phyloP scores from a whole-genome alignment of 192 early-diverging fungal genomes.

The Jimgerdemannia lactiflua region DNA sequence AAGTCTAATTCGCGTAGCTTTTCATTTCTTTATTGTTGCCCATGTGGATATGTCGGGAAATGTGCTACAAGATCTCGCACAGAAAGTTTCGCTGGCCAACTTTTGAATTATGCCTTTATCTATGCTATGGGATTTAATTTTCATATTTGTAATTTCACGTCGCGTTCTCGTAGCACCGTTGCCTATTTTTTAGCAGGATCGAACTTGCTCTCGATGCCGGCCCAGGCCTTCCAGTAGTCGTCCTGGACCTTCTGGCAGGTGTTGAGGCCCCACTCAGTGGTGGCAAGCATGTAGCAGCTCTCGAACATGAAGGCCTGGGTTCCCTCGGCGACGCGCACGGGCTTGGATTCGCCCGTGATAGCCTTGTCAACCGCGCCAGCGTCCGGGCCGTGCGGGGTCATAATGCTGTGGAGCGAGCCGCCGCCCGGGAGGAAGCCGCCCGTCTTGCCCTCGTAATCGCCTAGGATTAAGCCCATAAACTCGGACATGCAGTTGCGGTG shows the following conservation, averaged over 20 bases:
- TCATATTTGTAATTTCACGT: background rate
- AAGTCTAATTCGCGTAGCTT: too few relatives aligned
- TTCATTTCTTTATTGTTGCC: too few relatives aligned
- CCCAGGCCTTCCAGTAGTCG: slow-evolving; percentile 91
- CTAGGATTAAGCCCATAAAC: slow-evolving; percentile 95
- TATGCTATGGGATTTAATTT: too few relatives aligned
- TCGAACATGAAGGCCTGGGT: slow-evolving; percentile 98
- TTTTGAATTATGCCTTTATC: too few relatives aligned
- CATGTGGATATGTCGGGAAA: too few relatives aligned
- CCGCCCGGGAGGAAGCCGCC: slow-evolving; percentile 93
- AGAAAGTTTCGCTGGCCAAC: too few relatives aligned
- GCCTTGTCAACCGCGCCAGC: slow-evolving; percentile 71
- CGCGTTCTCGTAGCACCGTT: slow-evolving; percentile 23
- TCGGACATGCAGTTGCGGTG: slow-evolving; percentile 98
- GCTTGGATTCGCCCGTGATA: slow-evolving; percentile 65
- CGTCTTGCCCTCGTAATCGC: slow-evolving; percentile 92
- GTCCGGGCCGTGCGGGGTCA: slow-evolving; percentile 96
- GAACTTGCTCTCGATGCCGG: slow-evolving; percentile 47
- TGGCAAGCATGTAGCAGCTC: slow-evolving; percentile 72
- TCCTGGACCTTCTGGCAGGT: slow-evolving; percentile 70
- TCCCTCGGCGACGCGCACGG: slow-evolving; percentile 76
- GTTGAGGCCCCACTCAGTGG: slow-evolving; percentile 80
- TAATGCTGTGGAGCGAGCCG: slow-evolving; percentile 76
- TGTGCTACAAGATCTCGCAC: too few relatives aligned
- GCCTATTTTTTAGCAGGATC: slow-evolving; percentile 7